A percentile compares a stretch with the other conserved stretches of the same genome.
Conservation (phyloP, 495 filamentous ascomycete species). For the Daldinia childiae region DNA sequence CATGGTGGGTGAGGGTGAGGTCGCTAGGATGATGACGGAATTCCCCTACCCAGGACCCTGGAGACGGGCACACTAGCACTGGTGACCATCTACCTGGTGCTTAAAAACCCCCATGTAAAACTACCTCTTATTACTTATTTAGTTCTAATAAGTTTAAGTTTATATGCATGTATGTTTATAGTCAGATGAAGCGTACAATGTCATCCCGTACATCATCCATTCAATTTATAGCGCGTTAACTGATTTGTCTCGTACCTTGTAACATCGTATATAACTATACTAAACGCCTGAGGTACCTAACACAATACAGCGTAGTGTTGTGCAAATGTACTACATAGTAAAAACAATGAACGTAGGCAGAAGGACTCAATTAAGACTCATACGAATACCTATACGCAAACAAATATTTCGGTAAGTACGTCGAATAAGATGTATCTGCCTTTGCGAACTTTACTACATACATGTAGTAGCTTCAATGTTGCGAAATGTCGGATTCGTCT, state of each 20-base stretch:
- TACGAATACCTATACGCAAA: neutral
- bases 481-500: neutral
- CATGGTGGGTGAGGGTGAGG: constrained; percentile 28
- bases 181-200: neutral
- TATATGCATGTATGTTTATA: neutral
- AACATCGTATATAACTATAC: neutral
- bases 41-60: constrained; percentile 33
- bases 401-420: neutral
- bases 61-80: constrained; percentile 30
- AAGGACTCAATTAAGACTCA: neutral
- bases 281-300: neutral
- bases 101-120: neutral
- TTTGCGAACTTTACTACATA: neutral
- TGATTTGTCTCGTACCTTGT: neutral
- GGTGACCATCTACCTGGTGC: constrained; percentile 3
- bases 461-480: no score
- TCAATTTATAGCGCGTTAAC: neutral
- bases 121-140: neutral
- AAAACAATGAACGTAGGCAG: neutral
- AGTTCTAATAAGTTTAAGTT: no score
- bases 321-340: neutral
- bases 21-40: constrained; percentile 43
- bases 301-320: neutral
- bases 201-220: neutral
- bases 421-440: neutral